Conservation (phyloP, 2,329 filamentous ascomycete species). For the Helminthosporium solani region DNA sequence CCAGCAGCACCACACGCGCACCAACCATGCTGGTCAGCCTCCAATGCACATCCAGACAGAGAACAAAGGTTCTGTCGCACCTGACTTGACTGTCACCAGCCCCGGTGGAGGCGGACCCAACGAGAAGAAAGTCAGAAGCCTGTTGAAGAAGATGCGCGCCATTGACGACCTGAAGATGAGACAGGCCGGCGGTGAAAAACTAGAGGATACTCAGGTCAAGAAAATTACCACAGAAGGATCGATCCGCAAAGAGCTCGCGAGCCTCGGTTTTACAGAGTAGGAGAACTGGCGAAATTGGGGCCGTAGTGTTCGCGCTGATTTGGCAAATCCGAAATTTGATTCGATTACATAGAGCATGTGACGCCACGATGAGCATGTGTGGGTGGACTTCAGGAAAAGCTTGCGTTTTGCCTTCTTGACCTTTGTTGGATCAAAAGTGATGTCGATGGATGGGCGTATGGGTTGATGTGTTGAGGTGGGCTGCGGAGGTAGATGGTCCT, state of each 20-base stretch:
- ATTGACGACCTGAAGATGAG: constrained; percentile 99
- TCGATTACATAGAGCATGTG: too few relatives aligned
- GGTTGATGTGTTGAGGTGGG: background rate
- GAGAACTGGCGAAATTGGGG: background rate
- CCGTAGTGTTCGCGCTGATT: too few relatives aligned
- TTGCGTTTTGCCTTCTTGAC: background rate
- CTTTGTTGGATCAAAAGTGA: background rate
- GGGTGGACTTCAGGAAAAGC: background rate
- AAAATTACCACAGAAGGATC: constrained; percentile 89
- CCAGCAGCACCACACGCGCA: constrained; percentile 14
- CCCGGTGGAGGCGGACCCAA: constrained; percentile 64
- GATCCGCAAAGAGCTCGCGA: constrained; percentile 80
- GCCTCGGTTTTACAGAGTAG: constrained; percentile 50
- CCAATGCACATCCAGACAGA: constrained; percentile 35
- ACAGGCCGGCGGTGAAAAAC: constrained; percentile 87
- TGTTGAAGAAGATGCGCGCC: constrained; percentile 95
- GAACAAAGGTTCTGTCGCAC: constrained; percentile 35
- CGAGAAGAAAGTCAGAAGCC: constrained; percentile 89
- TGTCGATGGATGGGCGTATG: too few relatives aligned
- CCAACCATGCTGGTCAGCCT: constrained; percentile 13
- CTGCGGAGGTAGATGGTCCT: background rate
- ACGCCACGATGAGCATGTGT: too few relatives aligned
- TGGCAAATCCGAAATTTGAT: background rate
- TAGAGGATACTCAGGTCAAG: constrained; percentile 97
- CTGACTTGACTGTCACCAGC: constrained; percentile 57